phyloP scores from a whole-genome alignment of 768 basidiomycete species.

The Suillus sp. region DNA sequence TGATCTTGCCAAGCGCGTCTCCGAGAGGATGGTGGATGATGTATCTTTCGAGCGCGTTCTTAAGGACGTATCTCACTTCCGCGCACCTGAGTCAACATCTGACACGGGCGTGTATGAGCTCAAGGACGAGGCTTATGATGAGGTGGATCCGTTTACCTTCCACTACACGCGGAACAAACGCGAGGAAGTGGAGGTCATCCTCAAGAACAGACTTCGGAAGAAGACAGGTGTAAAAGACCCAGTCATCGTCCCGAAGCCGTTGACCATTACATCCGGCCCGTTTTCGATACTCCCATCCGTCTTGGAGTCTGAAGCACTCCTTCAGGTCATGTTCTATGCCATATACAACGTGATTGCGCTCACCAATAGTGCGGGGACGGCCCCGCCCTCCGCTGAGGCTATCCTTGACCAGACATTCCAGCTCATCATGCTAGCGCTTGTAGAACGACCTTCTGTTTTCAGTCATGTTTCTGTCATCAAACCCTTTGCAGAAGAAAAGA shows the following conservation, averaged over 20 bases:
- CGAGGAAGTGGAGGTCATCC: constrained; percentile 83
- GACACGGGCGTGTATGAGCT: constrained; percentile 90
- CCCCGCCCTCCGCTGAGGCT: constrained; percentile 82
- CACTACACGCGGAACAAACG: constrained; percentile 94
- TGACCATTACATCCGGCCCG: constrained; percentile 65
- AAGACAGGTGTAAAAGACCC: constrained; percentile 60
- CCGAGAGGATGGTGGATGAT: constrained; percentile 87
- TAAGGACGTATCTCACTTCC: constrained; percentile 77
- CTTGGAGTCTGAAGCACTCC: constrained; percentile 69
- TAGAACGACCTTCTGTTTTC: constrained; percentile 69
- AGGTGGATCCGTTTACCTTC: constrained; percentile 94
- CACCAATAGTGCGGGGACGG: constrained; percentile 57
- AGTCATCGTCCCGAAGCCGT: constrained; percentile 73
- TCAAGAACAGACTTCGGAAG: constrained; percentile 69
- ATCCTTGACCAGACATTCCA: constrained; percentile 89
- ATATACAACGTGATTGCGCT: constrained; percentile 72
- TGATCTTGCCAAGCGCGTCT: constrained; percentile 87
- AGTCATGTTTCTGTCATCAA: constrained; percentile 56
- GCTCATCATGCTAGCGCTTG: constrained; percentile 80
- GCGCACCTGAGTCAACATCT: constrained; percentile 71
- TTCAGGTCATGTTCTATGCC: constrained; percentile 84
- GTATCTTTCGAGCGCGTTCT: constrained; percentile 80
- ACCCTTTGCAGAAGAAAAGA: constrained; percentile 59
- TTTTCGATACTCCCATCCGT: constrained; percentile 65
- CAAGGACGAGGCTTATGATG: constrained; percentile 76